phyloP scores from a whole-genome alignment of 371 early-diverging fungal species.

The Antonospora locustae region DNA sequence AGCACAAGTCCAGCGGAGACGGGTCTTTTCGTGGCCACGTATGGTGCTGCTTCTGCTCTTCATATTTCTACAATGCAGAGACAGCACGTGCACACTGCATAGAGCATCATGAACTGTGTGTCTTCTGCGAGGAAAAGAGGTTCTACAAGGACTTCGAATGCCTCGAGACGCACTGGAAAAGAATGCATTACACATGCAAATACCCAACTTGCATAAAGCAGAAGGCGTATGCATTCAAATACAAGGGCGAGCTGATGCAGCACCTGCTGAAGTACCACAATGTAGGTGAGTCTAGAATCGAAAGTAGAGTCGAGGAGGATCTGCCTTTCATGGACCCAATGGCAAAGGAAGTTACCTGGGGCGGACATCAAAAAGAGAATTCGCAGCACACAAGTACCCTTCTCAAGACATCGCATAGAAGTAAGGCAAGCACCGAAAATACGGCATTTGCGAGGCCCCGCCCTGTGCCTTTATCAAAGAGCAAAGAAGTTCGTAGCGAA shows the following conservation, averaged over 20 bases:
- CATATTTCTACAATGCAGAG: constrained; percentile 42
- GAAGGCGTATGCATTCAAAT: constrained; percentile 50
- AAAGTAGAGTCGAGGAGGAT: neutral
- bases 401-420: no score
- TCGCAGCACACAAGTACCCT: no score
- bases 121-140: constrained; percentile 44
- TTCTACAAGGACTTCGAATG: constrained; percentile 49
- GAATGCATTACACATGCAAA: constrained; percentile 48
- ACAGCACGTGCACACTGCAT: constrained; percentile 44
- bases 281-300: neutral
- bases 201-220: constrained; percentile 36
- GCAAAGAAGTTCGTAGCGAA: no score
- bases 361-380: no score
- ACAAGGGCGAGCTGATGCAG: constrained; percentile 48
- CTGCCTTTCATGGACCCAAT: neutral
- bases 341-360: no score
- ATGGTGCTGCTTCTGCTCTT: constrained; percentile 47
- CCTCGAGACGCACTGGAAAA: constrained; percentile 49
- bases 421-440: no score
- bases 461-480: no score
- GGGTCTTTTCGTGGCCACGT: constrained; percentile 48
- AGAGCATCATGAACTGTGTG: constrained; percentile 45
- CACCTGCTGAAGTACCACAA: constrained; percentile 19
- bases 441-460: no score
- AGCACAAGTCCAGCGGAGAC: constrained; percentile 39